Base-by-base conservation (phyloP, 495 filamentous ascomycete species). In the Gamarada debralockiae region DNA sequence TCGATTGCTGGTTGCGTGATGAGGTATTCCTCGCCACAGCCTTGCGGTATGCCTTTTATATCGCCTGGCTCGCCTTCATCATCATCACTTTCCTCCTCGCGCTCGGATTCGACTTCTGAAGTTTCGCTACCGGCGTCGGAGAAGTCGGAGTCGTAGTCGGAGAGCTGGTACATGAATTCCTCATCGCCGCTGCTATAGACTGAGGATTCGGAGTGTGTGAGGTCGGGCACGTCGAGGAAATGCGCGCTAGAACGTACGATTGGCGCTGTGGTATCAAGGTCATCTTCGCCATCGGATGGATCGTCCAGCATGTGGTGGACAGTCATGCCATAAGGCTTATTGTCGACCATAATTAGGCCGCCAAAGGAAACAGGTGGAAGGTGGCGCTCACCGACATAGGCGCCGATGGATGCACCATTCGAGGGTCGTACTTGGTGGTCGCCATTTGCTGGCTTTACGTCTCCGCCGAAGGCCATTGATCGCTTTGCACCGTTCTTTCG, bases 221-320 rank as follows among this genome's bases (percentile, higher is more conserved):
- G 44, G 43, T 62, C 59, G 18, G 62, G 58, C 25, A 62, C 55
- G 10, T 52, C 52, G 18, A 40, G 3, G 25, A 12, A 46, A 50
- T 56, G 46, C 24, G 59, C 66, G 48, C 57, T 71, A 50, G 65
- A 72, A 25, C 67, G 69, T 46, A 59, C 57, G 49, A 40, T 64
- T 3, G 70, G 13, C 33, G 24, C 64, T 65, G 56, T 20, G 66
- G 29, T 39, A 45, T 72, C 27, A 50, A 69, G 60, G 61, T 77
- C 65, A 56, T 78, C 70, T 36, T 81, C 79, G 1, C 22, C 53
- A 14, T 84, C 78, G 23, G 85, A 87, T 3, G 86, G 87, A 14
- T 86, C 81, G 58, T 97, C 92, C 1, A 97, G 76, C 83, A 97
- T 89, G 64, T 97, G 92, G 58, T 97, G 92, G 2, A 97, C 92